Conservation (phyloP, 2,329 filamentous ascomycete genomes). For the Penicillium hesseltinei region DNA sequence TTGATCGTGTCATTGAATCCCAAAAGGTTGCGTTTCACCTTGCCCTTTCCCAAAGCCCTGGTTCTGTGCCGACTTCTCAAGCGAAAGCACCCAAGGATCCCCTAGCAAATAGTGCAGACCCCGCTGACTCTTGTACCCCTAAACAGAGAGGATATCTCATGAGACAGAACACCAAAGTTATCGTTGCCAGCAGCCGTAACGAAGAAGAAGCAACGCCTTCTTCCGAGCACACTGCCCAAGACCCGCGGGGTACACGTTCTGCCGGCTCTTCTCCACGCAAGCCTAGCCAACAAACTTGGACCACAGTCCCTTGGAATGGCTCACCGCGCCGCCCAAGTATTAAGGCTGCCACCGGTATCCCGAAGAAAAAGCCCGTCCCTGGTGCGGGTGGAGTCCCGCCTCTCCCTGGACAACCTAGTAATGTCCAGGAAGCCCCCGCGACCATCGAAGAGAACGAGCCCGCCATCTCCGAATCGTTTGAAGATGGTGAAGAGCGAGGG, state of each 20-base stretch:
- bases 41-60: constrained; percentile 40
- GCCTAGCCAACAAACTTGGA: constrained; percentile 85
- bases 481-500: constrained; percentile 82
- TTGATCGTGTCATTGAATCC: constrained; percentile 89
- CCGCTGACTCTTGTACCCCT: constrained; percentile 63
- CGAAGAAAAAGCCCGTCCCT: constrained; percentile 59
- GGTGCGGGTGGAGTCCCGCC: constrained; percentile 76
- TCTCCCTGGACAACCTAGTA: constrained; percentile 83
- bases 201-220: constrained; percentile 51
- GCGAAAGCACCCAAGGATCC: constrained; percentile 13
- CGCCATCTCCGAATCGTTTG: constrained; percentile 58
- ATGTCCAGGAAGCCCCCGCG: constrained; percentile 61
- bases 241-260: constrained; percentile 54
- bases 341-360: constrained; percentile 56
- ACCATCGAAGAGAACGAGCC: constrained; percentile 69
- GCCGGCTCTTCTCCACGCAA: constrained; percentile 72
- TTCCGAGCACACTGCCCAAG: constrained; percentile 25
- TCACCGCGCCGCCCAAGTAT: constrained; percentile 68
- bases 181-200: constrained; percentile 78
- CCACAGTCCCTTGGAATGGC: constrained; percentile 94
- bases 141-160: constrained; percentile 96
- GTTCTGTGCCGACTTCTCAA: constrained; percentile 8
- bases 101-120: constrained; percentile 29
- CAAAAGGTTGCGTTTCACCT: constrained; percentile 80
- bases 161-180: constrained; percentile 96